Base-by-base conservation (phyloP, 2,329 filamentous ascomycete genomes). In the Calonectria honghensis region DNA sequence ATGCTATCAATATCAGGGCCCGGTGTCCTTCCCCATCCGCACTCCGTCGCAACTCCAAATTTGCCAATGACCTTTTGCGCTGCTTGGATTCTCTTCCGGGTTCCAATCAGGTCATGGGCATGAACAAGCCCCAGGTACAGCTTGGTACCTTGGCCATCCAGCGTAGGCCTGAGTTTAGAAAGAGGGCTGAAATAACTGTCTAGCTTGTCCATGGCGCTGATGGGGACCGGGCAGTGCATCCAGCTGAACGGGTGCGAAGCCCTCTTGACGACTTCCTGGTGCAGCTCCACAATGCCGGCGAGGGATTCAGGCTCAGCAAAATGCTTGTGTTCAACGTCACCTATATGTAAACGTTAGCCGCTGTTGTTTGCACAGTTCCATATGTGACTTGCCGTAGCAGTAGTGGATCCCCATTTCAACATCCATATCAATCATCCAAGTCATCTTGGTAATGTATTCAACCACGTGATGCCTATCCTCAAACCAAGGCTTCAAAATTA, bases 281-380 rank as follows among this genome's bases (percentile, higher is more conserved):
- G 61, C 13, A 71, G 37, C 31, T 66, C 59, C 27, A 48, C 48
- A 20, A 70, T 20, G 4, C 57, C 27, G 6, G 32, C 35, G 16
- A 70, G 59, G 11, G 68, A 70, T 27, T 50, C 31, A 4, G 68
- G 68, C 29, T 70, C 68, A 6, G 39, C 18, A 54, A 52, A 70
- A n/a, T 70, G 68, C 59, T 70, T 51, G 29, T 70, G 68, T 24
- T 70, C 54, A n/a, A 70, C 59, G 20, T 71, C 69, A 27, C 69
- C 69, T 71, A 24, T 16, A 14, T 27, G 6, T 18, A 13, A 29
- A 18, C 20, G 48, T 70, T 16, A 70, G 32, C 37, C 16, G 16
- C 35, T 32, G 16, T 39, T 11, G 14, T 27, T 29, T 70, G 18
- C 3, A 35, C 16, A 29, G 0, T 4, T 27, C 14, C n/a, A 64